Base-by-base conservation (phyloP, 1,284 basidiomycete genomes). In the Salmacisia buchloeana region DNA sequence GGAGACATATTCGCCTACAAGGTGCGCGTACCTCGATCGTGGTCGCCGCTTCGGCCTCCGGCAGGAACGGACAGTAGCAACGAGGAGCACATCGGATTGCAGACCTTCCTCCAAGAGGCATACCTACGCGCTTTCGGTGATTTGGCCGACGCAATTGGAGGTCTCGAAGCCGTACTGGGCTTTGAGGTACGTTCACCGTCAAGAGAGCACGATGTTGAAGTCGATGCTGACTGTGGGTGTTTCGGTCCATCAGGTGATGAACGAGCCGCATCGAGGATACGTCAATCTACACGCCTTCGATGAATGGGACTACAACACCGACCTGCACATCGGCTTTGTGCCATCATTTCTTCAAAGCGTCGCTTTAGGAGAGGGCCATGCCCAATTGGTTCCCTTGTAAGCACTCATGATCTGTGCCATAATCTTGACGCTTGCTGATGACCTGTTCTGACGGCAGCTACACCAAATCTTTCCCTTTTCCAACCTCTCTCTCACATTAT, bases 261-360 rank as follows among this genome's bases (percentile, higher is more conserved):
- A 98, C 74, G 94, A 98, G 80, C 94, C 94, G 0, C 94, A 98
- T 81, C 85, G 89, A 74, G 96, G 94, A 27, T 96, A 93, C 76
- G 87, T 96, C 65, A 86, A 89, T 63, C 82, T 94, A 2, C 83
- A 86, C 43, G 91, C 91, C 2, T 85, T 97, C 59, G 87, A 97
- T 73, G 83, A 83, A 34, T 97, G 91, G 82, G 88, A 97, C 56
- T 76, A 96, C 81, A 92, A 91, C 68, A 96, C 93, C 10, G 93
- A 97, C 76, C 85, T 98, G 5, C 92, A 97, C 74, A 85, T 97
- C 31, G 87, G 88, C 15, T 84, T 88, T 77, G 87, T 89, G 75
- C 80, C 81, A 0, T 69, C 72, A 1, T 67, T 81, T 0, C 63
- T 79, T 0, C 78, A 82, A 60, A 63, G 69, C 10, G 60, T 79